These are phyloP conservation scores for Lichenothelia convexa DNA, from an alignment of 495 filamentous ascomycete species.

Conservation along the genomic window DNA sequence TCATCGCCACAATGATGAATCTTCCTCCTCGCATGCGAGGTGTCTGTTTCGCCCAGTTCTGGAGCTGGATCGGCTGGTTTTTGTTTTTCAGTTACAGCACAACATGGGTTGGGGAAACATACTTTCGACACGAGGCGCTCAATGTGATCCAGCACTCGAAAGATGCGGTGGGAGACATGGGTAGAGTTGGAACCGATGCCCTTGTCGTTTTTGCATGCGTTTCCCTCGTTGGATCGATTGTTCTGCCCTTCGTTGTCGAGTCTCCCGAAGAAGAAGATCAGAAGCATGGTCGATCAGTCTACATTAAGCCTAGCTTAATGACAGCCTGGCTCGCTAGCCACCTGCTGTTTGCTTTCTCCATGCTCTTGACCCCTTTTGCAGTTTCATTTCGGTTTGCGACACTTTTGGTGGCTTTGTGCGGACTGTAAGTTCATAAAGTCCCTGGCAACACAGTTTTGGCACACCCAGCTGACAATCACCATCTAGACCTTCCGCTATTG, in stretches of 20 bases:
- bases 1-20: conserved; percentile 52
- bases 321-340: conserved; percentile 70
- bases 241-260: conserved; percentile 64
- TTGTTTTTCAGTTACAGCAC: conserved; percentile 79
- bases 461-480: conserved; percentile 2
- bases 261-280: conserved; percentile 47
- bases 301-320: conserved; percentile 67
- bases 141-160: conserved; percentile 32
- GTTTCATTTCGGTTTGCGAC: conserved; percentile 73
- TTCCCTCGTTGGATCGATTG: conserved; percentile 61
- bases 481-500: conserved; percentile 46
- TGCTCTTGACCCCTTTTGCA: conserved; percentile 76
- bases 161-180: conserved; percentile 77
- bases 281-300: too few species aligned
- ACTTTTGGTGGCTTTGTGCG: conserved; percentile 64
- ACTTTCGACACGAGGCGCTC: conserved; percentile 66
- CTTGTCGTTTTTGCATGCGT: conserved; percentile 77
- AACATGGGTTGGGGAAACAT: conserved; percentile 93
- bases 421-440: conserved; percentile 45
- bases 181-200: conserved; percentile 70
- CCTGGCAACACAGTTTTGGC: conserved; percentile 5
- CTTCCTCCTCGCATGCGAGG: conserved; percentile 71
- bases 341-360: conserved; percentile 61
- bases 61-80: conserved; percentile 85
- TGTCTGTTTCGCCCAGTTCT: conserved; percentile 86